Conservation (phyloP, 129 eudicot genomes). For the Centaurea solstitialis region DNA sequence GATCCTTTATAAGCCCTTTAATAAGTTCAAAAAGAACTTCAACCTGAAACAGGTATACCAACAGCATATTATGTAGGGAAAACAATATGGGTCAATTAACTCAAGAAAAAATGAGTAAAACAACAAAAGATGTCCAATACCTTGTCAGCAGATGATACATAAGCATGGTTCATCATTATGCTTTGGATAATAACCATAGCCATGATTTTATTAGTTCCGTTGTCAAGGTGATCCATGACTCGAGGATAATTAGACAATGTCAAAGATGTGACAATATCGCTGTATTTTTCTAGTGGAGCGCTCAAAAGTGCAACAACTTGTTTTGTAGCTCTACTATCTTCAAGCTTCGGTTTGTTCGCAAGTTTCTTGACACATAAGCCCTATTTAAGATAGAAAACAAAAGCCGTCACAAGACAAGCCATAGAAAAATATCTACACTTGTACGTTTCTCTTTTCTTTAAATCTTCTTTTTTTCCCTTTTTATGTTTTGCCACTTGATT, state of each 20-base stretch:
- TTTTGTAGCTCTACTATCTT: slow-evolving; percentile 94
- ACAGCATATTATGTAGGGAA: slow-evolving; percentile 14
- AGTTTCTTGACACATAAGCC: slow-evolving; percentile 92
- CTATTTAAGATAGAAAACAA: slow-evolving; percentile 38
- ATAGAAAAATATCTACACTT: neutral
- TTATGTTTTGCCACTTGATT: slow-evolving; percentile 3
- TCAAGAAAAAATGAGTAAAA: neutral
- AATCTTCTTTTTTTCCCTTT: neutral
- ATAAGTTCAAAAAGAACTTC: slow-evolving; percentile 92
- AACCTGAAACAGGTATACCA: slow-evolving; percentile 59
- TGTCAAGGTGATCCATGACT: slow-evolving; percentile 96
- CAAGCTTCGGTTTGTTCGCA: slow-evolving; percentile 83
- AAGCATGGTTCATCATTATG: slow-evolving; percentile 76
- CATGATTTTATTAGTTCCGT: slow-evolving; percentile 91
- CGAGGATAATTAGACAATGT: slow-evolving; percentile 97
- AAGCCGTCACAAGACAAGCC: neutral
- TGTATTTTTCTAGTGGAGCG: slow-evolving; percentile 93
- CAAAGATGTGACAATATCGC: slow-evolving; percentile 91
- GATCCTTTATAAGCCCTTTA: slow-evolving; percentile 85
- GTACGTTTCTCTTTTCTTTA: neutral
- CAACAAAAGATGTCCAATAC: slow-evolving; percentile 34
- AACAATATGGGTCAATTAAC: slow-evolving; percentile 17
- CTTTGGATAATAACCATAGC: slow-evolving; percentile 97
- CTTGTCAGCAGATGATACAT: slow-evolving; percentile 89
- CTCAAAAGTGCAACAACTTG: slow-evolving; percentile 98